Conservation (phyloP, 352 stramenopile species). For the Globisporangium uncinulatum region DNA sequence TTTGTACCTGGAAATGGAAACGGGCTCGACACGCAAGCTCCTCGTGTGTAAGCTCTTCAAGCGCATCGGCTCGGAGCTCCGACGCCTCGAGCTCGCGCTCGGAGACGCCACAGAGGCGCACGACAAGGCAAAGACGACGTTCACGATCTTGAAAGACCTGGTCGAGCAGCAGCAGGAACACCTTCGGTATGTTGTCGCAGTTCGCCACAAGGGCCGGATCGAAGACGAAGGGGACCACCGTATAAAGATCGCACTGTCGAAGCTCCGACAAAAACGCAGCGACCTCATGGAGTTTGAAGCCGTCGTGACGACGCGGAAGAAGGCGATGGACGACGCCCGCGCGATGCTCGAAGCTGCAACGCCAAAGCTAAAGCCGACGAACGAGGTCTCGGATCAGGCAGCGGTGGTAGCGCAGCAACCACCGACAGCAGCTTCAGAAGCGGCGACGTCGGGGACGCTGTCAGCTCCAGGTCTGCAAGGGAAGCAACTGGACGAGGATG, state of each 20-base stretch:
- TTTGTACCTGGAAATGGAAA: slow-evolving; percentile 26
- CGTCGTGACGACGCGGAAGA: slow-evolving; percentile 14
- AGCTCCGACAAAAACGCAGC: slow-evolving; percentile 39
- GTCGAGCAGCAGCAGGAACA: slow-evolving; percentile 31
- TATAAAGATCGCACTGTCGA: slow-evolving; percentile 27
- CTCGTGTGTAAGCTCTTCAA: slow-evolving; percentile 55
- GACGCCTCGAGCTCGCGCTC: slow-evolving; percentile 18
- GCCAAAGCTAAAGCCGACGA: neutral
- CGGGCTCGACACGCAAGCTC: slow-evolving; percentile 12
- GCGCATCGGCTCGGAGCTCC: slow-evolving; percentile 27
- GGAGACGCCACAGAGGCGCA: slow-evolving; percentile 10
- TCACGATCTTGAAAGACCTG: slow-evolving; percentile 25
- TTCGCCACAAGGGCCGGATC: slow-evolving; percentile 14
- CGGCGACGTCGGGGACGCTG: no score
- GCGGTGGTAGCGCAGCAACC: neutral
- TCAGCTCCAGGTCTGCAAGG: neutral
- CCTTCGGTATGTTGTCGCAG: slow-evolving; percentile 28
- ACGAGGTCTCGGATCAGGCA: neutral
- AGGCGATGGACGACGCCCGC: slow-evolving; percentile 7
- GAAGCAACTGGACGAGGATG: neutral
- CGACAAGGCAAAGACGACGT: slow-evolving; percentile 22
- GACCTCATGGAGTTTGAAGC: slow-evolving; percentile 32
- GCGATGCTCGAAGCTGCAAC: slow-evolving; percentile 11
- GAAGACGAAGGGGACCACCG: slow-evolving; percentile 16
- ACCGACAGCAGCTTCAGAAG: neutral